Evolutionary conservation across 345 rosid species (phyloP), one percentile per base, ranked within the genome.

Genomic region (Aquilaria malaccensis): DNA sequence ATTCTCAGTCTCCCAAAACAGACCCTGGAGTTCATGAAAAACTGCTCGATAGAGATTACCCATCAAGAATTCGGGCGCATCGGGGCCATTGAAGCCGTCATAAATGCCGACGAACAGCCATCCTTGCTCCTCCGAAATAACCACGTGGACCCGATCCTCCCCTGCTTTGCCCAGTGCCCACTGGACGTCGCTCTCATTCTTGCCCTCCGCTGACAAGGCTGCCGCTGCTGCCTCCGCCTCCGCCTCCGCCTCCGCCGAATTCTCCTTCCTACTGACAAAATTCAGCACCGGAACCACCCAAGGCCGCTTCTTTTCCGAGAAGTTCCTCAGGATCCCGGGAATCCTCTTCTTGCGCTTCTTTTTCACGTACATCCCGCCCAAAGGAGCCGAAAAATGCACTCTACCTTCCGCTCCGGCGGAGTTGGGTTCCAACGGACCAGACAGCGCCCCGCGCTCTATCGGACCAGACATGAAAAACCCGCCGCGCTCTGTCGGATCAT

Each of bases 81-180:
- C 98, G 0, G 98, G 98, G 33, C 98, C 97, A 31, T 93, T 93
- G 77, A 93, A 93, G 31, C 98, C 98, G 67, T 93, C 97, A 63
- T 93, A 93, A 72, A 93, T 89, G 64, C 98, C 97, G 33, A 87
- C 97, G 52, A 89, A 93, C 59, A 93, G 72, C 98, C 98, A 93
- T 11, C 98, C 98, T 51, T 89, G 97, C 77, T 93, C 95, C 79
- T 93, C 98, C 46, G 96, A 89, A 45, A 93, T 92, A 30, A 91
- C 98, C 64, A 93, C 86, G 30, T 93, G 98, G 37, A 93, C 98
- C 53, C 97, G 85, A 55, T 93, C 98, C 84, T 93, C 98, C 6
- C 98, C 98, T 0, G 98, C 97, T 76, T 93, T 93, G 32, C 94
- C 98, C 70, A 87, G 70, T 61, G 97, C 97, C 98, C 98, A 93